A percentile compares a stretch with the other conserved stretches of the same genome.
Evolutionary conservation across 192 early-diverging fungal genomes (phyloP).

Genomic region (Coemansia sp.): DNA sequence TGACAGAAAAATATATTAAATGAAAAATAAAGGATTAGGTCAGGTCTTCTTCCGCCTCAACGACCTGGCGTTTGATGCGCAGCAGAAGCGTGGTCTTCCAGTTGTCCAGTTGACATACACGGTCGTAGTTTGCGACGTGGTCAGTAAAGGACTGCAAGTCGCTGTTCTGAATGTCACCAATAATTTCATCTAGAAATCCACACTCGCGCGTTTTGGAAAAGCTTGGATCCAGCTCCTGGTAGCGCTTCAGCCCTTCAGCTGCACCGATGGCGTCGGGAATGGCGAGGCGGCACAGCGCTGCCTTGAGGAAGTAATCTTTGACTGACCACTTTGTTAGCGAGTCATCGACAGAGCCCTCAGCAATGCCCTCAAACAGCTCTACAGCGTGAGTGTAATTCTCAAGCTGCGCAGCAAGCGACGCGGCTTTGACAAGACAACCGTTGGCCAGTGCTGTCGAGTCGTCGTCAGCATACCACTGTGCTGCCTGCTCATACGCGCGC

Average conservation of each 20-base stretch:
- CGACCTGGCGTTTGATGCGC: constrained; percentile 81
- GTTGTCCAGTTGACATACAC: constrained; percentile 86
- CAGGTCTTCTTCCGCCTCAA: constrained; percentile 62
- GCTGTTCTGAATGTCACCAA: constrained; percentile 71
- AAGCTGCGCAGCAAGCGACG: constrained; percentile 82
- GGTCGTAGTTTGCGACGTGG: constrained; percentile 79
- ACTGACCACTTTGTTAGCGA: constrained; percentile 93
- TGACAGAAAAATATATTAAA: background rate
- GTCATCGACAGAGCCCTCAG: constrained; percentile 80
- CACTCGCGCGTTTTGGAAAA: constrained; percentile 87
- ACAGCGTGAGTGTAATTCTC: constrained; percentile 88
- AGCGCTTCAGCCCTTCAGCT: constrained; percentile 74
- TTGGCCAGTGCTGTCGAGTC: constrained; percentile 89
- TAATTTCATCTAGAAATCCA: constrained; percentile 68
- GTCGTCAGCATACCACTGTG: constrained; percentile 91
- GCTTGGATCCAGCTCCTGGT: constrained; percentile 83
- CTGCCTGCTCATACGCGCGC: constrained; percentile 86
- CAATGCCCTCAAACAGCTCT: constrained; percentile 87
- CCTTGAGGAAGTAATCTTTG: constrained; percentile 96
- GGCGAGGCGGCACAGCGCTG: constrained; percentile 87
- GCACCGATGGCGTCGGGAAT: constrained; percentile 76
- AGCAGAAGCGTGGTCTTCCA: constrained; percentile 96
- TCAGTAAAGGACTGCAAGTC: constrained; percentile 85
- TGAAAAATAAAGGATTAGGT: constrained; percentile 35
- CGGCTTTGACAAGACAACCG: constrained; percentile 90